Evolutionary conservation across 2,329 filamentous ascomycete genomes (phyloP).

Genomic region (Cryphonectria nitschkei): DNA sequence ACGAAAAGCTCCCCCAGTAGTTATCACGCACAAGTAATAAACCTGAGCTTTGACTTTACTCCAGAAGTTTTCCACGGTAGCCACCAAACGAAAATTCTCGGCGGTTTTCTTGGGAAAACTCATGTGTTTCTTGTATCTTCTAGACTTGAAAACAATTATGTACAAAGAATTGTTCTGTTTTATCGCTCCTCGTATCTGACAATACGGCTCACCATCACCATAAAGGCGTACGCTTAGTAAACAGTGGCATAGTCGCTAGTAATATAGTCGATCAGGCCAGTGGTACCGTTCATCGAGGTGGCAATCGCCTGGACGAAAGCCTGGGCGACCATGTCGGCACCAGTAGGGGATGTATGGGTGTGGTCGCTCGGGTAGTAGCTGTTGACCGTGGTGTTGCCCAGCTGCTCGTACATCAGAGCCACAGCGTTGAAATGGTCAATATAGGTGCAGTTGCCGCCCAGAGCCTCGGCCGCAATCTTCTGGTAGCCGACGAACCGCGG

Average conservation of each 20-base stretch:
- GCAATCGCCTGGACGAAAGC: slow-evolving; percentile 59
- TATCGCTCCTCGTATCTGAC: background rate
- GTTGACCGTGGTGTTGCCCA: slow-evolving; percentile 53
- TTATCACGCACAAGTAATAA: too few species aligned
- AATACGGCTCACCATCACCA: background rate
- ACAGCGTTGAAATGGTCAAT: slow-evolving; percentile 63
- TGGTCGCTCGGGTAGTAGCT: slow-evolving; percentile 59
- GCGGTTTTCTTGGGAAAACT: background rate
- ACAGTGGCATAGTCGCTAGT: slow-evolving; percentile 33
- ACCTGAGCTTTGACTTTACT: background rate
- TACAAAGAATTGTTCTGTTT: background rate
- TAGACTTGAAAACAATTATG: background rate
- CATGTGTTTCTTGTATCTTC: background rate
- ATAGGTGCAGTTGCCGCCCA: slow-evolving; percentile 51
- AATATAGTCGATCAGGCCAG: slow-evolving; percentile 34
- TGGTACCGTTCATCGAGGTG: slow-evolving; percentile 35
- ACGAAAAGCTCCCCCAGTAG: background rate
- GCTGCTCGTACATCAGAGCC: slow-evolving; percentile 50
- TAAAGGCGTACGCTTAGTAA: slow-evolving; percentile 23
- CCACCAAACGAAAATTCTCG: too few species aligned
- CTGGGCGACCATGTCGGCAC: slow-evolving; percentile 56
- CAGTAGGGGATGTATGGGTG: slow-evolving; percentile 61
- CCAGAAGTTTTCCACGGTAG: background rate
- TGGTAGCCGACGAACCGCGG: slow-evolving; percentile 61
- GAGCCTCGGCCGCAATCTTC: slow-evolving; percentile 42